Conservation (phyloP, 2,329 filamentous ascomycete genomes). For the Fusarium brevicatenulatum region DNA sequence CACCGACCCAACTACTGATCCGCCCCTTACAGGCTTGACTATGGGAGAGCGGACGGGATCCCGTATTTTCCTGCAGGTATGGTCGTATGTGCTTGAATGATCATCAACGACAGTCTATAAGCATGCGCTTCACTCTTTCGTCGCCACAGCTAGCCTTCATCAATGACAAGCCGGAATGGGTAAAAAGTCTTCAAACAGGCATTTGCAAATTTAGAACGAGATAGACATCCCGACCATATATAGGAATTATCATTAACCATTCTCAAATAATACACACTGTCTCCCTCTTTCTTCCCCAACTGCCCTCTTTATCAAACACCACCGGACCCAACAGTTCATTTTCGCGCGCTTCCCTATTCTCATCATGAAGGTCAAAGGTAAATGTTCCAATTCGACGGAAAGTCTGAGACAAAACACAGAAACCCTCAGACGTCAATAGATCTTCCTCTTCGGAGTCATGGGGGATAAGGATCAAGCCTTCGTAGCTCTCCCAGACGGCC, state of each 20-base stretch:
- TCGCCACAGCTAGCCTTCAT: no score
- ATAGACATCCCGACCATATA: neutral
- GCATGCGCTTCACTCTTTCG: rapidly evolving
- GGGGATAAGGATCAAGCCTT: neutral
- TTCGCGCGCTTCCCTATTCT: neutral
- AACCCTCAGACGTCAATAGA: rapidly evolving
- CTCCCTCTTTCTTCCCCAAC: neutral
- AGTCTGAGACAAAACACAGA: neutral
- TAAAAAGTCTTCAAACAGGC: neutral
- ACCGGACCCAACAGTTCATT: neutral
- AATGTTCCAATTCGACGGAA: neutral
- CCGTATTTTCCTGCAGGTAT: neutral
- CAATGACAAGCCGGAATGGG: neutral
- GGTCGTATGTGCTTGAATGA: neutral
- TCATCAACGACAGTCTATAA: rapidly evolving
- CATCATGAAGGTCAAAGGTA: neutral
- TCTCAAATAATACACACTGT: neutral
- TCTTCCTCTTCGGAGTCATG: rapidly evolving
- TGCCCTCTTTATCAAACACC: rapidly evolving
- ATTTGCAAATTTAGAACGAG: no score
- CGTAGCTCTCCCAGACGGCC: slow-evolving; percentile 4
- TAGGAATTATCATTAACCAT: no score
- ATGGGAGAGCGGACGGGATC: slow-evolving; percentile 5
- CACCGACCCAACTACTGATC: slow-evolving; percentile 1
- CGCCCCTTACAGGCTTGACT: neutral